Conservation (phyloP, 768 basidiomycete species). For the Amanita thiersii region DNA sequence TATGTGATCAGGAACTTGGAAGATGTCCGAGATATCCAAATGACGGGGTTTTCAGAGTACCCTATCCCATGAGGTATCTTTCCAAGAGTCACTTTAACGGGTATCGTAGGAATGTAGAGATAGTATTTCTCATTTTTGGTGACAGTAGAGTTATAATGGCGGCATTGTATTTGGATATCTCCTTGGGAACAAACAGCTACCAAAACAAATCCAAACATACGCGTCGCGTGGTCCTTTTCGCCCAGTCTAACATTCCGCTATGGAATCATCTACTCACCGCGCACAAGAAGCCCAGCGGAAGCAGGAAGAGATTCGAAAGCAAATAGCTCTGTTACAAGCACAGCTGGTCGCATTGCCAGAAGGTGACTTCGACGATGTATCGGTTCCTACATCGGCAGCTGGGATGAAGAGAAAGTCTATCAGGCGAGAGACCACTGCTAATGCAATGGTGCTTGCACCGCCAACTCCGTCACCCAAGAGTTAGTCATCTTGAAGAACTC, state of each 20-base stretch:
- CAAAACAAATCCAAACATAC: too few species aligned
- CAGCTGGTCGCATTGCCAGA: conserved; percentile 37
- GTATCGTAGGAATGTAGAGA: too few species aligned
- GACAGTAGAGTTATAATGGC: too few species aligned
- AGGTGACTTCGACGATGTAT: conserved; percentile 10
- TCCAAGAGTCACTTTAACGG: too few species aligned
- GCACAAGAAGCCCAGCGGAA: conserved; percentile 25
- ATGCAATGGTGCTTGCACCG: conserved; percentile 34
- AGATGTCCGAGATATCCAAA: too few species aligned
- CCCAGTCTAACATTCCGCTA: too few species aligned
- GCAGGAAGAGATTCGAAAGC: conserved; percentile 40
- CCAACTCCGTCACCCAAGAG: conserved; percentile 55
- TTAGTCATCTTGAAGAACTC: neutral
- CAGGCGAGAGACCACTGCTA: conserved; percentile 16
- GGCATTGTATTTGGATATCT: too few species aligned
- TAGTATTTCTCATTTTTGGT: too few species aligned
- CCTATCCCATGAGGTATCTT: too few species aligned
- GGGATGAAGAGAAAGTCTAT: conserved; percentile 32
- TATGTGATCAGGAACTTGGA: too few species aligned
- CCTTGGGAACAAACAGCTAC: too few species aligned
- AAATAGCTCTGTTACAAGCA: conserved; percentile 50
- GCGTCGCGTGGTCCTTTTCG: neutral
- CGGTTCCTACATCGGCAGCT: conserved; percentile 25
- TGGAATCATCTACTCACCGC: conserved; percentile 50
- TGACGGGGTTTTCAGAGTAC: too few species aligned